A percentile compares a stretch with the other conserved stretches of the same genome.
Evolutionary conservation across 306 rosid genomes (phyloP).

Genomic region (Trichosanthes truncata): DNA sequence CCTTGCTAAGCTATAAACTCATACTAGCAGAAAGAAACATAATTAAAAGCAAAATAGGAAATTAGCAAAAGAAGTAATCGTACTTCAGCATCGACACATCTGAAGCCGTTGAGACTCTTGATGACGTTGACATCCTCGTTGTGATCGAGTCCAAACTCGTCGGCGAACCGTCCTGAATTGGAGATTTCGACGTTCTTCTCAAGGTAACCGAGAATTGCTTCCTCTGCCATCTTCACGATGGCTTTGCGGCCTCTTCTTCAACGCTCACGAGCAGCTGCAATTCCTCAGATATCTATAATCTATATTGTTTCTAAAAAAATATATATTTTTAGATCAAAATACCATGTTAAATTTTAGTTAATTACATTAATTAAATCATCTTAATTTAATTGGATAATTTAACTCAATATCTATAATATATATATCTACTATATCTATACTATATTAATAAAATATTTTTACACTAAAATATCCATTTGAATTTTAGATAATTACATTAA

Average conservation of each 20-base stretch:
- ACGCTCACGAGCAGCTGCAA: neutral
- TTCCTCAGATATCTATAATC: too few species aligned
- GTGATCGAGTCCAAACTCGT: constrained; percentile 44
- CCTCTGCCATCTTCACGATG: constrained; percentile 47
- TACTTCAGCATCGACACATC: constrained; percentile 63
- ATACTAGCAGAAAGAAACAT: neutral
- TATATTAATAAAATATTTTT: too few species aligned
- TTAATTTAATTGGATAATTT: too few species aligned
- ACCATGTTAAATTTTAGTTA: too few species aligned
- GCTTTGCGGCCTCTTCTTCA: neutral
- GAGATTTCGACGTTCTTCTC: constrained; percentile 34
- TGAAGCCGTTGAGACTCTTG: constrained; percentile 71
- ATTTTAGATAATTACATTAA: too few species aligned
- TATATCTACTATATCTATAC: too few species aligned
- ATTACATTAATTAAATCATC: too few species aligned
- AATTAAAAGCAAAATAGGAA: neutral
- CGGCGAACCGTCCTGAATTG: constrained; percentile 69
- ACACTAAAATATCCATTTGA: too few species aligned
- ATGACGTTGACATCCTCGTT: constrained; percentile 56
- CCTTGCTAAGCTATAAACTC: neutral
- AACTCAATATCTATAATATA: too few species aligned
- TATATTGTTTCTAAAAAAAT: too few species aligned
- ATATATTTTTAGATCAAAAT: too few species aligned
- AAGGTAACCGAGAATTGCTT: constrained; percentile 52
- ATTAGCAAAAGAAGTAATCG: neutral